Conservation (phyloP, 176 grass and related monocot genomes). For the Oryza longistaminata region DNA sequence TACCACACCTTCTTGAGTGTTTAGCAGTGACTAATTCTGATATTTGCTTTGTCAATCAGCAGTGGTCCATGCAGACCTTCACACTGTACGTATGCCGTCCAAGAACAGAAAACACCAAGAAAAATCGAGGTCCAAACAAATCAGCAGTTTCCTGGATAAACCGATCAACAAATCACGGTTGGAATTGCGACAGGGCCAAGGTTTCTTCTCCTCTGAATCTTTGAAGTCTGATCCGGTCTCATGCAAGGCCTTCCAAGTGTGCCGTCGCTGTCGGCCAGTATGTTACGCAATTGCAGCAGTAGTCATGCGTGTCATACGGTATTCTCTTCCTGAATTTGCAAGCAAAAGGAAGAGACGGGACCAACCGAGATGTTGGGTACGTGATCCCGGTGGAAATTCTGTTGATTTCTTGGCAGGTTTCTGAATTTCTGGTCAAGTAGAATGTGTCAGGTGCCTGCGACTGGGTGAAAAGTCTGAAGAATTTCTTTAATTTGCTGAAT, state of each 20-base stretch:
- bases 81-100: too few relatives aligned
- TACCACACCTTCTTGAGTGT: background rate
- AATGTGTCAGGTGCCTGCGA: too few relatives aligned
- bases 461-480: background rate
- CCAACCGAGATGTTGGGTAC: background rate
- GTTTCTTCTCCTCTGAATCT: background rate
- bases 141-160: background rate
- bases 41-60: background rate
- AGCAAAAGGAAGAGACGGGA: background rate
- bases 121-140: background rate
- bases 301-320: background rate
- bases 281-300: background rate
- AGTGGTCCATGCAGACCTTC: background rate
- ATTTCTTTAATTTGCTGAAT: background rate
- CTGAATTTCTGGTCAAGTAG: background rate
- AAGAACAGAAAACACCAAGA: background rate
- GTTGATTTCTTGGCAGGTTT: background rate
- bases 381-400: background rate
- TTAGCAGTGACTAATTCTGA: too few relatives aligned
- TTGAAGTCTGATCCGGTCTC: background rate
- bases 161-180: background rate
- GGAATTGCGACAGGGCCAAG: background rate
- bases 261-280: constrained; percentile 5
- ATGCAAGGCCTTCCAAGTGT: background rate
- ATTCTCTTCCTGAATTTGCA: background rate